phyloP scores from a whole-genome alignment of 768 basidiomycete genomes.

The Lactifluus volemus region DNA sequence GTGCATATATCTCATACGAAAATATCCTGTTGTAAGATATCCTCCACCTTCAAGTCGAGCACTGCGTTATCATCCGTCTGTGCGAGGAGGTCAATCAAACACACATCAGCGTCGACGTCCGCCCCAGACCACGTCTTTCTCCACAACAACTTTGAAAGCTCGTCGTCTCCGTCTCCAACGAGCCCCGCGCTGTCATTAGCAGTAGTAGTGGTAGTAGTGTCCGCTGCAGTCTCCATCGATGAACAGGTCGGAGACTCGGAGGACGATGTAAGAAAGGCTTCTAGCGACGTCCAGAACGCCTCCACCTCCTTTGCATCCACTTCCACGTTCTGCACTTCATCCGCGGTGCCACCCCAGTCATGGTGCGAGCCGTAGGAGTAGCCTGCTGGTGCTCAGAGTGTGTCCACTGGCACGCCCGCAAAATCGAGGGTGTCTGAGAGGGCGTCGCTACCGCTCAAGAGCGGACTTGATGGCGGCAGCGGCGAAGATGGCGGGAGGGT shows the following conservation, averaged over 20 bases:
- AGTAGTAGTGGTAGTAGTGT: background rate
- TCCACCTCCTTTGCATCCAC: constrained; percentile 1
- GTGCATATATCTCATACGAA: background rate
- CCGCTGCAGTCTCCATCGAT: background rate
- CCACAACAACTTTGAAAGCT: background rate
- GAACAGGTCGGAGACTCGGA: background rate
- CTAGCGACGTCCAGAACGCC: constrained; percentile 11
- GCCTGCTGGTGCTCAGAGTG: background rate
- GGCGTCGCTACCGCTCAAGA: constrained; percentile 24
- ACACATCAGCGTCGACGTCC: background rate
- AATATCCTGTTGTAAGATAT: constrained; percentile 9
- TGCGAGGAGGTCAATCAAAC: background rate
- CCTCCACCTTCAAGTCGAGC: constrained; percentile 7
- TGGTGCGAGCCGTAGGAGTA: background rate
- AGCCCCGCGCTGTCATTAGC: background rate
- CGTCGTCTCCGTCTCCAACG: background rate
- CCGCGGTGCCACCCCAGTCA: background rate
- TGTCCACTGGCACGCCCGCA: background rate
- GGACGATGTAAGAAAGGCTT: constrained; percentile 7
- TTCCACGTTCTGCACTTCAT: background rate
- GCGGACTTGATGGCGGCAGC: constrained; percentile 28
- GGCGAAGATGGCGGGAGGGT: constrained; percentile 27
- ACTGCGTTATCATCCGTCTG: background rate
- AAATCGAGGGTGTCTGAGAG: constrained; percentile 19
- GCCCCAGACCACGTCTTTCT: background rate